Evolutionary conservation across 352 stramenopile genomes (phyloP).

Genomic region (Pythium insidiosum): DNA sequence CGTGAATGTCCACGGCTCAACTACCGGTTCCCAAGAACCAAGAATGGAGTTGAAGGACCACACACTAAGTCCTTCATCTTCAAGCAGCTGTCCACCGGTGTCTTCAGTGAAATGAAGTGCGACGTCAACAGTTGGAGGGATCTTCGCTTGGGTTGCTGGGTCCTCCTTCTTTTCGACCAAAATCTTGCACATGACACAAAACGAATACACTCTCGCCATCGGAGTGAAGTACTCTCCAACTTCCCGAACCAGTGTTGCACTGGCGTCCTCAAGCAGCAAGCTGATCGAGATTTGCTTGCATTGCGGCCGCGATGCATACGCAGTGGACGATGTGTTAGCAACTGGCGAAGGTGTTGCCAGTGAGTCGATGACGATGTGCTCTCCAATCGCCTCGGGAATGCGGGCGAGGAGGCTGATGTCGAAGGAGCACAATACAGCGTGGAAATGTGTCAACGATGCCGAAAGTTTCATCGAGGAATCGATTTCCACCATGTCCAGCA

Average conservation of each 20-base stretch:
- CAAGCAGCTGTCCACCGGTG: conserved; percentile 26
- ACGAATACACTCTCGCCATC: conserved; percentile 53
- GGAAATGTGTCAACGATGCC: conserved; percentile 56
- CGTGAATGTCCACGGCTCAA: conserved; percentile 73
- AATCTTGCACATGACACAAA: conserved; percentile 58
- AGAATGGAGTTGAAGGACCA: conserved; percentile 74
- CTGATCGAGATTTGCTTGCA: conserved; percentile 31
- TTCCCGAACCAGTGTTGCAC: conserved; percentile 62
- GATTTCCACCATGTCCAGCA: conserved; percentile 34
- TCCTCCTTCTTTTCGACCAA: too few species aligned
- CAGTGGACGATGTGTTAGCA: too few species aligned
- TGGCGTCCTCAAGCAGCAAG: conserved; percentile 55
- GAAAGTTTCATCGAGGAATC: conserved; percentile 43
- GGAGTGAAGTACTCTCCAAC: conserved; percentile 69
- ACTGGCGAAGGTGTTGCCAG: too few species aligned
- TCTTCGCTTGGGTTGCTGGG: conserved; percentile 7
- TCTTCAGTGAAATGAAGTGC: conserved; percentile 57
- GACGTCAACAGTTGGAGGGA: conserved; percentile 19
- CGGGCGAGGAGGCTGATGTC: too few species aligned
- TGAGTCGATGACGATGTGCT: conserved; percentile 1
- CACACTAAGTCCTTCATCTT: conserved; percentile 66
- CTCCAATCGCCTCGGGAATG: too few species aligned
- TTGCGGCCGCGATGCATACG: background rate
- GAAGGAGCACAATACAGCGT: conserved; percentile 53
- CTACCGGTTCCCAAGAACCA: conserved; percentile 69